Evolutionary conservation across 192 early-diverging fungal species (phyloP).

Genomic region (Jimgerdemannia lactiflua): DNA sequence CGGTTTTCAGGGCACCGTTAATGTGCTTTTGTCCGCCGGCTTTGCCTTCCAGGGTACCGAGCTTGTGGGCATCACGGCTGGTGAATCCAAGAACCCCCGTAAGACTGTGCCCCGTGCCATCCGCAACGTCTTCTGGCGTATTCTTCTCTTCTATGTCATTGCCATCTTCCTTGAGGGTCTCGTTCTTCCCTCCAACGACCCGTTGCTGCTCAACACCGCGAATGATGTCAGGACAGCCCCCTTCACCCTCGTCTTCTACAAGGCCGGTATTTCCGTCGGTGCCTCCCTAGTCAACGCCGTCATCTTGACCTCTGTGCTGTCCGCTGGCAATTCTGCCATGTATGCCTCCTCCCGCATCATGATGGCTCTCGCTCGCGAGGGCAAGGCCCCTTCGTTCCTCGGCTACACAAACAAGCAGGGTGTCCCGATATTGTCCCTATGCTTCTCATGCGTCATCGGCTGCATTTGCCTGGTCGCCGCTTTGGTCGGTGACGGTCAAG

Average conservation of each 20-base stretch:
- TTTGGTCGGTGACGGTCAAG: conserved; percentile 43
- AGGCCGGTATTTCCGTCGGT: conserved; percentile 47
- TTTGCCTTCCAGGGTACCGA: conserved; percentile 94
- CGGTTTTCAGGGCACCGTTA: conserved; percentile 60
- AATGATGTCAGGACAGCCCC: background rate
- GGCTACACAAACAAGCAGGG: conserved; percentile 44
- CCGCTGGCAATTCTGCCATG: conserved; percentile 75
- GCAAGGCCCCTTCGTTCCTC: conserved; percentile 62
- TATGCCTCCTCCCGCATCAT: conserved; percentile 69
- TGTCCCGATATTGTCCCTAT: conserved; percentile 58
- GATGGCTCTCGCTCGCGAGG: conserved; percentile 56
- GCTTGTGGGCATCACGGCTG: conserved; percentile 88
- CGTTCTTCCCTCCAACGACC: conserved; percentile 61
- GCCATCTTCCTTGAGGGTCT: conserved; percentile 70
- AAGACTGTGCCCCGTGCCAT: conserved; percentile 74
- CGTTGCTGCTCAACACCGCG: conserved; percentile 36
- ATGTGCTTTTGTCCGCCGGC: conserved; percentile 72
- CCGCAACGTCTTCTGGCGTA: conserved; percentile 74
- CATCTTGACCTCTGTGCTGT: conserved; percentile 64
- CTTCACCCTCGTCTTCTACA: conserved; percentile 4
- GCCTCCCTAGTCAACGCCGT: conserved; percentile 73
- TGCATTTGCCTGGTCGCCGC: conserved; percentile 54
- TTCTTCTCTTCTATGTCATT: conserved; percentile 65
- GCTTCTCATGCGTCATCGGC: conserved; percentile 53
- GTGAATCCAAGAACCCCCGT: conserved; percentile 75